Conservation (phyloP, 495 filamentous ascomycete species). For the Penicillium daleae region DNA sequence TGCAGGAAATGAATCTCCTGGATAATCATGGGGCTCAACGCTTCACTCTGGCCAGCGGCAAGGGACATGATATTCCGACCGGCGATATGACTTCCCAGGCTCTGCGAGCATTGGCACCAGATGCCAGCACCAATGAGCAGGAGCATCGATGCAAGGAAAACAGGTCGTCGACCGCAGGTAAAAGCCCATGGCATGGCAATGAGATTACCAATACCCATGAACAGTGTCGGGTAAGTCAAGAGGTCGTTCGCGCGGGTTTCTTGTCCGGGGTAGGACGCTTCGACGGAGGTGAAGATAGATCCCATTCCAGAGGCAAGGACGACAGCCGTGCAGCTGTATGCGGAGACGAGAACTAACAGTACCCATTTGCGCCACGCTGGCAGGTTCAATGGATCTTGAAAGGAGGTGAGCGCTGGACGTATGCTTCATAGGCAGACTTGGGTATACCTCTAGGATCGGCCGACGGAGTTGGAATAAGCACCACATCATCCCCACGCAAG, state of each 20-base stretch:
- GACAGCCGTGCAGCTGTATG: conserved; percentile 25
- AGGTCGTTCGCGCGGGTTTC: conserved; percentile 28
- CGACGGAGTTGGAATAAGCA: conserved; percentile 32
- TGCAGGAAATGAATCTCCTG: conserved; percentile 31
- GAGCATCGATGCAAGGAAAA: conserved; percentile 30
- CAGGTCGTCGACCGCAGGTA: conserved; percentile 27
- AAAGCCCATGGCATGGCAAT: conserved; percentile 32
- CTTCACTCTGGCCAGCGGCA: conserved; percentile 34
- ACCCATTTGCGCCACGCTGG: conserved; percentile 32
- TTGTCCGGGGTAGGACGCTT: conserved; percentile 25
- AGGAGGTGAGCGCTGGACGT: conserved; percentile 9
- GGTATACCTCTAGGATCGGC: conserved; percentile 30
- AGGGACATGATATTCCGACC: conserved; percentile 33
- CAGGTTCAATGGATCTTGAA: conserved; percentile 31
- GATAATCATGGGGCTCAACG: conserved; percentile 29
- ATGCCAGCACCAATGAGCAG: conserved; percentile 24
- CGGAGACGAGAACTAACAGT: conserved; percentile 21
- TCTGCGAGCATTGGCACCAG: conserved; percentile 29
- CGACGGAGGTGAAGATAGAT: conserved; percentile 22
- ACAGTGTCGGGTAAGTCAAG: conserved; percentile 33
- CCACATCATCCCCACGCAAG: conserved; percentile 19
- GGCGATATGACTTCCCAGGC: conserved; percentile 29
- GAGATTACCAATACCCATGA: conserved; percentile 36
- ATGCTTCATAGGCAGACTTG: neutral
- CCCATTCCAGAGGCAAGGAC: conserved; percentile 33